Evolutionary conservation across 148 eudicot genomes (phyloP).

Genomic region (Chenopodium suecicum): DNA sequence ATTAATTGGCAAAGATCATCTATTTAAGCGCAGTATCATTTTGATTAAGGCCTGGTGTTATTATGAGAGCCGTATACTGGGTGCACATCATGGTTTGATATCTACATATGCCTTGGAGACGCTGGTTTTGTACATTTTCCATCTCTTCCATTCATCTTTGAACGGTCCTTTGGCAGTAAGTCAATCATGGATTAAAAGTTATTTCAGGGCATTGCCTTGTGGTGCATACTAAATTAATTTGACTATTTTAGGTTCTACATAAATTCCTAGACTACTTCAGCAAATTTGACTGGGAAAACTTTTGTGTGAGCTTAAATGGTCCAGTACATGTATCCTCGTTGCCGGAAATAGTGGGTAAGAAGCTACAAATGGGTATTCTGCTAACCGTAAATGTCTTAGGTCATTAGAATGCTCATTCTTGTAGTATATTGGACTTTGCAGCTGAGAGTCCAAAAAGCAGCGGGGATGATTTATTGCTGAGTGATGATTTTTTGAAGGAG

Average conservation of each 20-base stretch:
- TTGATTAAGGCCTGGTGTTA: constrained; percentile 97
- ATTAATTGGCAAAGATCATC: constrained; percentile 75
- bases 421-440: constrained; percentile 27
- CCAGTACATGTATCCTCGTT: constrained; percentile 66
- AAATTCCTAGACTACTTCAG: constrained; percentile 92
- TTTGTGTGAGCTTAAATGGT: constrained; percentile 71
- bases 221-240: constrained; percentile 25
- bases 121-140: constrained; percentile 83
- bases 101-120: constrained; percentile 98
- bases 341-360: constrained; percentile 75
- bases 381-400: background rate
- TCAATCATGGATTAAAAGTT: constrained; percentile 19
- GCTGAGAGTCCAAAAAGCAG: constrained; percentile 68
- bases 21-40: constrained; percentile 89
- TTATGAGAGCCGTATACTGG: constrained; percentile 96
- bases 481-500: constrained; percentile 56
- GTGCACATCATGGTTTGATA: constrained; percentile 93
- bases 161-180: constrained; percentile 97
- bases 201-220: constrained; percentile 15
- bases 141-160: constrained; percentile 69
- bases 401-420: constrained; percentile 7
- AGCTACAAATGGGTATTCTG: background rate
- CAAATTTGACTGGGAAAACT: constrained; percentile 90
- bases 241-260: constrained; percentile 66
- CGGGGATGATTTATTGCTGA: constrained; percentile 50